Conservation (phyloP, 345 rosid species). For the Salix purpurea region DNA sequence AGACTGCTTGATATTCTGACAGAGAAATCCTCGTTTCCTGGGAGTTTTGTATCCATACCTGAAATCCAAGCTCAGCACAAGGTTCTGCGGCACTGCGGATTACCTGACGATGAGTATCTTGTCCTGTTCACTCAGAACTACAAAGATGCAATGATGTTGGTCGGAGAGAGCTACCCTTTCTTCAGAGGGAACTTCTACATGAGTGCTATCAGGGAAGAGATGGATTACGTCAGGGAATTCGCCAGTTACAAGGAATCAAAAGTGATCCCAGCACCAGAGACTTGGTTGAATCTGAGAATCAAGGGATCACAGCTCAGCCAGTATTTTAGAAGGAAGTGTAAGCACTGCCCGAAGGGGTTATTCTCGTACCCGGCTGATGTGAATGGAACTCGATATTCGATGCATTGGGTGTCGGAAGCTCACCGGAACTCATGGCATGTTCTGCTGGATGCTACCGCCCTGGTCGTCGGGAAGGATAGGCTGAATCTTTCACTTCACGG, state of each 20-base stretch:
- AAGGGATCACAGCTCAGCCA: slow-evolving; percentile 74
- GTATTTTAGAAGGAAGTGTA: slow-evolving; percentile 64
- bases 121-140: slow-evolving; percentile 61
- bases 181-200: slow-evolving; percentile 62
- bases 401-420: slow-evolving; percentile 75
- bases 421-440: slow-evolving; percentile 75
- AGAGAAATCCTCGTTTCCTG: slow-evolving; percentile 60
- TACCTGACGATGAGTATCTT: slow-evolving; percentile 51
- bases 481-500: slow-evolving; percentile 53
- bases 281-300: slow-evolving; percentile 73
- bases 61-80: slow-evolving; percentile 63
- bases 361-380: slow-evolving; percentile 60
- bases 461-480: slow-evolving; percentile 44
- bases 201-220: slow-evolving; percentile 39
- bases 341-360: slow-evolving; percentile 56
- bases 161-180: slow-evolving; percentile 75
- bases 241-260: slow-evolving; percentile 63
- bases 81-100: slow-evolving; percentile 58
- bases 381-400: slow-evolving; percentile 52
- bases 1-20: slow-evolving; percentile 61
- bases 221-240: slow-evolving; percentile 50
- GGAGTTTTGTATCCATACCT: slow-evolving; percentile 66
- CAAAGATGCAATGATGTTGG: slow-evolving; percentile 63
- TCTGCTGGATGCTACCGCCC: slow-evolving; percentile 52
- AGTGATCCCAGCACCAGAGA: slow-evolving; percentile 55